Base-by-base conservation (phyloP, 306 rosid genomes). In the Prunus persica region DNA sequence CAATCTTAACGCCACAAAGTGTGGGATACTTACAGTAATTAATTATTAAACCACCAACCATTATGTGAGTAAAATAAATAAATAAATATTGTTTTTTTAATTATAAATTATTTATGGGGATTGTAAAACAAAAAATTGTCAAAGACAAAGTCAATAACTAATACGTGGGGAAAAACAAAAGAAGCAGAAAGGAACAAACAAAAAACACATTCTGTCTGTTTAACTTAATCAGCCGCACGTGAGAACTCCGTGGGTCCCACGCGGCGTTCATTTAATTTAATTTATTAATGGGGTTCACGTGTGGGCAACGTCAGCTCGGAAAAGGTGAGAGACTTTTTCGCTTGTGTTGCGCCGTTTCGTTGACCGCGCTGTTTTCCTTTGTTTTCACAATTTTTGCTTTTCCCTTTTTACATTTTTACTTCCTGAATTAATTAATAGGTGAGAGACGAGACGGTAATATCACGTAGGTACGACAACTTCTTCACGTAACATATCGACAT, bases 271-370 rank as follows among this genome's bases (percentile, higher is more conserved):
- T 65, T 32, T 3, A 19, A 66, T 13, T 9, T 5, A 10, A 49
- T 34, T 34, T 34, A 49, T 1, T 14, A 49, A 52, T 71, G 58
- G 47, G 76, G 72, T 88, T 89, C 97, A 91, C 96, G 93, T 90
- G 98, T 63, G 97, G 84, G 22, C 76, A 84, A 86, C 84, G 86
- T 86, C 91, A 83, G 75, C 75, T 10, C 22, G 75, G 76, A 55
- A 41, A 24, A 38, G 43, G 9, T 6, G 51, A 50, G 60, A 50
- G 63, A 67, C 71, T 66, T 87, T 87, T 87, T 87, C 71, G 89
- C 91, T 66, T 67, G 81, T 76, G 88, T 87, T 79, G 82, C 93
- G 91, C 86, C 91, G 90, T 84, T 89, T 87, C 86, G 90, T 64
- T 67, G 86, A 80, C 69, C 50, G 89, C 75, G 67, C 86, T 88